A percentile compares a stretch with the other conserved stretches of the same genome.
phyloP scores from a whole-genome alignment of 139 green algal genomes.

The Diplosphaera chodatii region DNA sequence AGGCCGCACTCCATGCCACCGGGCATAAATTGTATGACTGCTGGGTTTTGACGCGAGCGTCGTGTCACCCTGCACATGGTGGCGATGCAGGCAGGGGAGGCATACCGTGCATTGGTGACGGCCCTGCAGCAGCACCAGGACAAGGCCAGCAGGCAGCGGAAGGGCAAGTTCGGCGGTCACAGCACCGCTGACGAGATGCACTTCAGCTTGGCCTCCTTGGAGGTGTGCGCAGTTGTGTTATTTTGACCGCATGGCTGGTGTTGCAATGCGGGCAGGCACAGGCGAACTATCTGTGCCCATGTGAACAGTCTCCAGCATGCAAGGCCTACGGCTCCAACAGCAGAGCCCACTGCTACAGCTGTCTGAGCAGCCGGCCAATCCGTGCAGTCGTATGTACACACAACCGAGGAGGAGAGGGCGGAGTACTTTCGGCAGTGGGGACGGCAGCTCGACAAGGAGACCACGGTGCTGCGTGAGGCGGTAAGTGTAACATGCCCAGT shows the following conservation, averaged over 20 bases:
- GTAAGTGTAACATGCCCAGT: background rate
- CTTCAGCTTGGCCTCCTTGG: background rate
- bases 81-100: slow-evolving; percentile 10
- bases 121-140: background rate
- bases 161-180: background rate
- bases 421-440: slow-evolving; percentile 24
- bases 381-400: slow-evolving; percentile 20
- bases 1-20: no score
- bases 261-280: no score
- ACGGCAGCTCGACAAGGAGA: slow-evolving; percentile 38
- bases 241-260: no score
- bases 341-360: no score
- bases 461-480: slow-evolving; percentile 17
- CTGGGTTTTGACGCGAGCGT: no score
- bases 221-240: no score
- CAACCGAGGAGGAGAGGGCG: slow-evolving; percentile 15
- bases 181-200: background rate
- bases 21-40: no score
- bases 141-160: background rate
- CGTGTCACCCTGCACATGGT: slow-evolving; percentile 19
- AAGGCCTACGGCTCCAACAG: no score
- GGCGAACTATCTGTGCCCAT: no score
- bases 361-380: no score
- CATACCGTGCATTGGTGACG: background rate
- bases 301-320: no score